Evolutionary conservation across 148 eudicot species (phyloP).

Genomic region (Cornus controversa): DNA sequence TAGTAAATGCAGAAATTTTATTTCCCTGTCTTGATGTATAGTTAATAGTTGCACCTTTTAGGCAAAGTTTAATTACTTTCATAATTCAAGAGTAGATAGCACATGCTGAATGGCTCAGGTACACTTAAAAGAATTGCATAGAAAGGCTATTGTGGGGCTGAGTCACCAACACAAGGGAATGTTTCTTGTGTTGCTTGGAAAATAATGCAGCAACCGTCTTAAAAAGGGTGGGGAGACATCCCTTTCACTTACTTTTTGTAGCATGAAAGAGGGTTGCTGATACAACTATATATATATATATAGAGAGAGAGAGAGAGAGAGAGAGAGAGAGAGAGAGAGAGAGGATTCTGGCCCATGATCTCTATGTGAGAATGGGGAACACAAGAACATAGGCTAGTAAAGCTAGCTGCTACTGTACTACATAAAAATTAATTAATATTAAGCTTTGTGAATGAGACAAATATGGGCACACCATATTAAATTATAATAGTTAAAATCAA

Average conservation of each 20-base stretch:
- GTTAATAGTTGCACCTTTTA: neutral
- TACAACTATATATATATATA: neutral
- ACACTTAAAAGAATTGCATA: no score
- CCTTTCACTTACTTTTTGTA: constrained; percentile 28
- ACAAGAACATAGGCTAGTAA: constrained; percentile 10
- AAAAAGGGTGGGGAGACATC: constrained; percentile 22
- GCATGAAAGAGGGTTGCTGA: constrained; percentile 13
- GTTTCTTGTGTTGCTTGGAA: constrained; percentile 5
- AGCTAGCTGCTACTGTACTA: neutral
- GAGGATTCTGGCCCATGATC: constrained; percentile 7
- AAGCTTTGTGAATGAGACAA: constrained; percentile 13
- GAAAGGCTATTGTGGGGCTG: neutral
- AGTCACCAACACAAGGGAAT: constrained; percentile 9
- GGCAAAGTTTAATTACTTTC: neutral
- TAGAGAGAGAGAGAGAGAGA: constrained; percentile 7
- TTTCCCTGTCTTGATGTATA: neutral
- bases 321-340: constrained; percentile 2
- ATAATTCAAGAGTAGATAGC: neutral
- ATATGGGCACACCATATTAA: neutral
- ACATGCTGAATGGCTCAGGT: neutral
- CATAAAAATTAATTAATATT: neutral
- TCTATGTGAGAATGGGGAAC: constrained; percentile 16
- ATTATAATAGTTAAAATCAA: no score
- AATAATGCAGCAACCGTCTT: constrained; percentile 3
- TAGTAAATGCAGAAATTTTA: no score